A percentile compares a stretch with the other conserved stretches of the same genome.
phyloP scores from a whole-genome alignment of 208 protist genomes.

The Leishmania aethiopica region DNA sequence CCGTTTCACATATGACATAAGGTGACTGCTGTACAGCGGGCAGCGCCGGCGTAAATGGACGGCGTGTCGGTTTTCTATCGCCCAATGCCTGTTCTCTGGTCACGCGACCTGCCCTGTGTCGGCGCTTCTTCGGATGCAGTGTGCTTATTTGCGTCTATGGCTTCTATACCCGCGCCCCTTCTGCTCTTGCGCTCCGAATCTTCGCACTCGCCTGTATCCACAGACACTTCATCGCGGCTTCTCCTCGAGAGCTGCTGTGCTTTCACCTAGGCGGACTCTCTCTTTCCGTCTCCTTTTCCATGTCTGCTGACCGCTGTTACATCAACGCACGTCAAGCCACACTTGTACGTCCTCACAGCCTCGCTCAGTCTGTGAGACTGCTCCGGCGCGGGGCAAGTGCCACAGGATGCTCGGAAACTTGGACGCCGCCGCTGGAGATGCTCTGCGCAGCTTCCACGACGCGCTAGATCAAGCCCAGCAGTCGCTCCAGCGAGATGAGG shows the following conservation, averaged over 20 bases:
- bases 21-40: not conserved
- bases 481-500: constrained; percentile 42
- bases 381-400: not conserved
- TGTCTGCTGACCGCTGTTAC: not conserved
- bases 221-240: not conserved
- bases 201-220: not conserved
- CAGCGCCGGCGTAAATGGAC: not conserved
- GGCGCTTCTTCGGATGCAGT: not conserved
- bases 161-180: not conserved
- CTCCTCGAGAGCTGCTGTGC: not conserved
- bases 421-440: constrained; percentile 39
- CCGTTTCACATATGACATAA: not conserved
- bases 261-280: not conserved
- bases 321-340: not conserved
- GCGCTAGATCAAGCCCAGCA: constrained; percentile 42
- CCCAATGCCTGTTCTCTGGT: not conserved
- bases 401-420: constrained; percentile 36
- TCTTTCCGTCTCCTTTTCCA: not conserved
- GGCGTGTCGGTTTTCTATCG: not conserved
- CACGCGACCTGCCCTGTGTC: not conserved
- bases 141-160: not conserved
- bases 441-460: constrained; percentile 44
- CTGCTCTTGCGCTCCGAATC: not conserved
- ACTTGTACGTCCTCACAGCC: not conserved
- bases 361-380: not conserved